Conservation (phyloP, 2,329 filamentous ascomycete species). For the Trichoderma sp. region DNA sequence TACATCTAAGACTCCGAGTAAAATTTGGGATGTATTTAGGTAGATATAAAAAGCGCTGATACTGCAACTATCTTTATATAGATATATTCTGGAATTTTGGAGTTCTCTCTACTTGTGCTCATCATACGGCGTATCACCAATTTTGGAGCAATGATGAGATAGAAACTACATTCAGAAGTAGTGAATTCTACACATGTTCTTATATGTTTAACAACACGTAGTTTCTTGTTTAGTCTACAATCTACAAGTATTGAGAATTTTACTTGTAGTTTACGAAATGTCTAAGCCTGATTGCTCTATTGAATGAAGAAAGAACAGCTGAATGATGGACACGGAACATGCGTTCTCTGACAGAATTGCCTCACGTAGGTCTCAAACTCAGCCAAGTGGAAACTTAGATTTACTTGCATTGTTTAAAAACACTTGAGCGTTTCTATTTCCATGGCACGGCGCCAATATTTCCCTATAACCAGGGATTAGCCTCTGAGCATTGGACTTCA, state of each 20-base stretch:
- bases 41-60: not conserved
- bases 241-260: not conserved
- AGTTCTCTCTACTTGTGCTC: not conserved
- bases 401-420: too few species aligned
- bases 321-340: not conserved
- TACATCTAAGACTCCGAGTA: not conserved
- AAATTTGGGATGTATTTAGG: accelerated
- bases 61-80: not conserved
- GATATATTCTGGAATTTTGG: not conserved
- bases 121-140: not conserved
- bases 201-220: not conserved
- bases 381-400: too few species aligned
- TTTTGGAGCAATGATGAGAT: not conserved
- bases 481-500: not conserved
- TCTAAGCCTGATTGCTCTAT: not conserved
- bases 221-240: accelerated
- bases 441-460: not conserved
- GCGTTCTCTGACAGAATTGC: too few species aligned
- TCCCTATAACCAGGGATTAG: accelerated
- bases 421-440: not conserved
- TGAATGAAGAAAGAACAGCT: not conserved
- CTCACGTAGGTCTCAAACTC: not conserved
- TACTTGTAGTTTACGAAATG: not conserved
- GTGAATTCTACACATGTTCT: not conserved
- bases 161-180: not conserved